phyloP scores from a whole-genome alignment of 352 stramenopile species.

The Pseudoperonospora humuli region DNA sequence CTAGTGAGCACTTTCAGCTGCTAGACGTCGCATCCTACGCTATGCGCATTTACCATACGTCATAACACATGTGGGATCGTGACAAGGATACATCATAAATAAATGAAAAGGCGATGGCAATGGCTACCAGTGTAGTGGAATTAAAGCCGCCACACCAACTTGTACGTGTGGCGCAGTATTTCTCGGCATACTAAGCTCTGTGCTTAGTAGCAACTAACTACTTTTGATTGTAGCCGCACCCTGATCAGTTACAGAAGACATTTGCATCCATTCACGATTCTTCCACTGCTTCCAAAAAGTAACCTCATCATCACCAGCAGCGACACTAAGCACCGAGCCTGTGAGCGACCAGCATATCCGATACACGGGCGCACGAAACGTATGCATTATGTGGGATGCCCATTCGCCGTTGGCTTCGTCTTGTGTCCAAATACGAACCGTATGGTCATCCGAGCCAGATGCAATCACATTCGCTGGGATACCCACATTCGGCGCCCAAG shows the following conservation, averaged over 20 bases:
- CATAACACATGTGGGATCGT: slow-evolving; percentile 8
- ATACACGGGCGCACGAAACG: slow-evolving; percentile 66
- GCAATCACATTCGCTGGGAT: slow-evolving; percentile 77
- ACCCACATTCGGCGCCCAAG: slow-evolving; percentile 76
- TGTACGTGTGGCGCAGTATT: not conserved
- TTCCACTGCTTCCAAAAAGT: slow-evolving; percentile 76
- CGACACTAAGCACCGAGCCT: slow-evolving; percentile 53
- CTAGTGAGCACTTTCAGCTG: slow-evolving; percentile 95
- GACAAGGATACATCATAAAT: slow-evolving; percentile 11
- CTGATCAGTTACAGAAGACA: slow-evolving; percentile 70
- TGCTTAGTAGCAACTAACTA: slow-evolving; percentile 12
- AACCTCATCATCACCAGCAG: slow-evolving; percentile 59
- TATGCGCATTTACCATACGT: slow-evolving; percentile 62
- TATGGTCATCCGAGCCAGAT: slow-evolving; percentile 77
- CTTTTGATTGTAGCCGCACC: slow-evolving; percentile 30
- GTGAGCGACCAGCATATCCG: slow-evolving; percentile 81
- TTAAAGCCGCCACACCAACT: slow-evolving; percentile 1
- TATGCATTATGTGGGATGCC: slow-evolving; percentile 53
- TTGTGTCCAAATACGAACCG: slow-evolving; percentile 74
- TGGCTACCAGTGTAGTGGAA: slow-evolving; percentile 4
- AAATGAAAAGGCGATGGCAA: slow-evolving; percentile 4
- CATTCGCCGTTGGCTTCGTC: slow-evolving; percentile 53
- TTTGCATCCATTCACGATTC: slow-evolving; percentile 54
- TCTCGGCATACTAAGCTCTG: not conserved
- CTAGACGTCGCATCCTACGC: slow-evolving; percentile 89